Percentiles rank a stretch among this genome's conserved stretches.
phyloP scores from a whole-genome alignment of 148 eudicot species.

The Polygonum aviculare region DNA sequence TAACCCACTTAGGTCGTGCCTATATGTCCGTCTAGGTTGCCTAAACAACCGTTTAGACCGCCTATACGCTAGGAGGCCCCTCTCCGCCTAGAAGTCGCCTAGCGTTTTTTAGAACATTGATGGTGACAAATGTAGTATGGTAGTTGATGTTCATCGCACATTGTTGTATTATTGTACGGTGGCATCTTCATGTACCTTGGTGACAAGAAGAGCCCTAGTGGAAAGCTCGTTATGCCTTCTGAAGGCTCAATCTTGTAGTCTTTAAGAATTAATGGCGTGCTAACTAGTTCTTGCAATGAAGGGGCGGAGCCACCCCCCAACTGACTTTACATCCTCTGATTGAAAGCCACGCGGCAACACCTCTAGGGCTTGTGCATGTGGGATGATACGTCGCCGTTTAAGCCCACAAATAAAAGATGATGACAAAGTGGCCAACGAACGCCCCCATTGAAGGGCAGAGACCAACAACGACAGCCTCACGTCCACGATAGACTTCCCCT shows the following conservation, averaged over 20 bases:
- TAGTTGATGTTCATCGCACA: slow-evolving; percentile 97
- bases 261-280: background rate
- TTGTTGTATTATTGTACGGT: slow-evolving; percentile 52
- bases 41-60: too few relatives aligned
- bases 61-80: too few relatives aligned
- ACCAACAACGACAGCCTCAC: slow-evolving; percentile 11
- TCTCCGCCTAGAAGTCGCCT: too few relatives aligned
- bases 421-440: background rate
- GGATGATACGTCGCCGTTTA: background rate
- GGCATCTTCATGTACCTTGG: slow-evolving; percentile 96
- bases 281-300: background rate
- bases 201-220: slow-evolving; percentile 91
- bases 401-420: background rate
- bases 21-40: too few relatives aligned
- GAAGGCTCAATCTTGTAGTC: background rate
- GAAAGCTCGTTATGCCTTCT: slow-evolving; percentile 63
- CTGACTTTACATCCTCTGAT: background rate
- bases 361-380: background rate
- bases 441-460: slow-evolving; percentile 10
- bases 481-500: slow-evolving; percentile 3
- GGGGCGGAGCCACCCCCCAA: too few relatives aligned
- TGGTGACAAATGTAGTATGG: slow-evolving; percentile 50
- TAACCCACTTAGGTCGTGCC: too few relatives aligned
- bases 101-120: too few relatives aligned
- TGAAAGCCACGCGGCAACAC: background rate